phyloP scores from a whole-genome alignment of 2,329 filamentous ascomycete species.

The Hypoxylon sp. region DNA sequence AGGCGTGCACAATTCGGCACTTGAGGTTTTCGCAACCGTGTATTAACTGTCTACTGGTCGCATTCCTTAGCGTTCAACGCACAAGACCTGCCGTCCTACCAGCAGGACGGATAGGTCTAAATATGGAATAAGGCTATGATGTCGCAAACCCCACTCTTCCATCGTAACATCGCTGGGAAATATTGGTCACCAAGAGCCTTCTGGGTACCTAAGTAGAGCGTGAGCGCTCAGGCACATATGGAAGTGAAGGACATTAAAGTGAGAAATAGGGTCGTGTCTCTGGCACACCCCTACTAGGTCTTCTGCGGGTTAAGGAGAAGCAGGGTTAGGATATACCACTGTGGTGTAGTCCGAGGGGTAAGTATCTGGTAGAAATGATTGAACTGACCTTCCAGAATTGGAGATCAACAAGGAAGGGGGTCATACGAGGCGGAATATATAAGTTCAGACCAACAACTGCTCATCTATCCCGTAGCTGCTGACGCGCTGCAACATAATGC shows the following conservation, averaged over 20 bases:
- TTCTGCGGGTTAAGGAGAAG: not conserved
- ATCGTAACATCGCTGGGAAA: not conserved
- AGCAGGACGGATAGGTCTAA: slow-evolving; percentile 19
- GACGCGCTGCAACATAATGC: slow-evolving; percentile 12
- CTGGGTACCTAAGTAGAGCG: not conserved
- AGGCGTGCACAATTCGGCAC: not conserved
- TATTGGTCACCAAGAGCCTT: not conserved
- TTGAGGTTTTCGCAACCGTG: slow-evolving; percentile 1
- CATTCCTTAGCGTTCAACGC: not conserved
- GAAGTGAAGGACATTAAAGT: not conserved
- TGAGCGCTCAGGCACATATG: not conserved
- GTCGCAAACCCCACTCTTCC: not conserved
- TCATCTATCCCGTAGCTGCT: slow-evolving; percentile 3
- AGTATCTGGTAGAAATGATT: not conserved
- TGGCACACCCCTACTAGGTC: not conserved
- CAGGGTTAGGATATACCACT: not conserved
- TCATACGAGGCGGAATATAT: not conserved
- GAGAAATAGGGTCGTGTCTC: not conserved
- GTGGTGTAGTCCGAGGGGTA: not conserved
- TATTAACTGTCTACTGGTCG: slow-evolving; percentile 4
- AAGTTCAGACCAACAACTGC: not conserved
- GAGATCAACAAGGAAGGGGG: not conserved
- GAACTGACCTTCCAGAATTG: not conserved
- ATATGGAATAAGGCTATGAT: slow-evolving; percentile 33
- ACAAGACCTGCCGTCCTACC: not conserved